phyloP scores from a whole-genome alignment of 345 rosid genomes.

The Dipteronia sinensis region DNA sequence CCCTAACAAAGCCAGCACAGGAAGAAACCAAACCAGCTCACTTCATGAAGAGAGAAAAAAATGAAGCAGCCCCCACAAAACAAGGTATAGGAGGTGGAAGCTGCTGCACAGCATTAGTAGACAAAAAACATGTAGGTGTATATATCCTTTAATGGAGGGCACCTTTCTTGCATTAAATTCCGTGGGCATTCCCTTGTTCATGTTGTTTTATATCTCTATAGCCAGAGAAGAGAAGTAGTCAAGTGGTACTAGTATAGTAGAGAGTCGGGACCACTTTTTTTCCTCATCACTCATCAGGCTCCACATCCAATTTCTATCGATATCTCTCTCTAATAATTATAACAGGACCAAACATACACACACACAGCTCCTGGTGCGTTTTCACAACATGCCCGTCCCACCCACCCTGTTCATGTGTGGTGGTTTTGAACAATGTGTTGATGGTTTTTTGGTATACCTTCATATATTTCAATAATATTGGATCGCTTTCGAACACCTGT shows the following conservation, averaged over 20 bases:
- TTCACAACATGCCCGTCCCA: conserved; percentile 21
- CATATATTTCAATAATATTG: neutral
- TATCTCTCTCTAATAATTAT: too few species aligned
- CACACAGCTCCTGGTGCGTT: conserved; percentile 7
- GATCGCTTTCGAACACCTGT: conserved; percentile 4
- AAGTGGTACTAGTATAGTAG: neutral
- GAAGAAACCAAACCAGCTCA: conserved; percentile 14
- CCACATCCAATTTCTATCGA: neutral
- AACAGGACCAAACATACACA: neutral
- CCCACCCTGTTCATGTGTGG: conserved; percentile 24
- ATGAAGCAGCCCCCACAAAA: conserved; percentile 4
- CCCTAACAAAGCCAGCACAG: conserved; percentile 22
- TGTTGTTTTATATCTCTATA: conserved; percentile 6
- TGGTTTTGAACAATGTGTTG: conserved; percentile 11
- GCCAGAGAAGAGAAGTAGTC: neutral
- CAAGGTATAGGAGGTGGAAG: neutral
- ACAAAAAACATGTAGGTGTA: conserved; percentile 9
- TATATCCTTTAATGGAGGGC: conserved; percentile 11
- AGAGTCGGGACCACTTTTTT: conserved; percentile 20
- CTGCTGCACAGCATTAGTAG: neutral
- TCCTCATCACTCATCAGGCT: neutral
- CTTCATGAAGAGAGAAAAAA: neutral
- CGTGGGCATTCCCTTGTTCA: conserved; percentile 22
- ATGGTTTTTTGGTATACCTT: neutral
- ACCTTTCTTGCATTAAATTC: conserved; percentile 34